These are phyloP conservation scores for Penicillium flavigenum DNA, from an alignment of 495 filamentous ascomycete species.

Conservation along the genomic window DNA sequence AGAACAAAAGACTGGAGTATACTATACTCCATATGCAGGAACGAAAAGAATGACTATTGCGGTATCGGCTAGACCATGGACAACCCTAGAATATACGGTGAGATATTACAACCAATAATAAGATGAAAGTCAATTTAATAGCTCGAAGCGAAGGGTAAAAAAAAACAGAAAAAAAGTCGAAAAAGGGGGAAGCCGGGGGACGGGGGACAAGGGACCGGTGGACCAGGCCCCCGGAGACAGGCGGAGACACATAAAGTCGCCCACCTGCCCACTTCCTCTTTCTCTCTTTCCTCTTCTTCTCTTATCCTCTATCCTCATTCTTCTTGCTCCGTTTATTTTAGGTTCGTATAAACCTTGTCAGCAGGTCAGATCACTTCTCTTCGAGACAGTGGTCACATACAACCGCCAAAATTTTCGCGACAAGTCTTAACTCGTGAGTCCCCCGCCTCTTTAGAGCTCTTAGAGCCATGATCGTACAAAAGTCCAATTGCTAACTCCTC, in stretches of 20 bases:
- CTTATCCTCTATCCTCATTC: background rate
- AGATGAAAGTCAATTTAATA: background rate
- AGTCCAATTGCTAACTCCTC: slow-evolving; percentile 19
- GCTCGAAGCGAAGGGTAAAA: background rate
- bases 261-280: slow-evolving; percentile 17
- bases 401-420: slow-evolving; percentile 53
- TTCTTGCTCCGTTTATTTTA: slow-evolving; percentile 13
- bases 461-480: background rate
- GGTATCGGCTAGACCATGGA: background rate
- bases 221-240: slow-evolving; percentile 3
- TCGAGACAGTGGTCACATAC: slow-evolving; percentile 44
- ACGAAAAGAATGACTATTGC: background rate
- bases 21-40: background rate
- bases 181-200: slow-evolving; percentile 10
- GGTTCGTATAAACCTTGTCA: slow-evolving; percentile 40
- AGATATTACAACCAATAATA: slow-evolving; percentile 1
- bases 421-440: slow-evolving; percentile 51
- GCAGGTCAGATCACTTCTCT: slow-evolving; percentile 43
- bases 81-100: background rate
- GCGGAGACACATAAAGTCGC: slow-evolving; percentile 13
- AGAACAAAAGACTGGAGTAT: background rate
- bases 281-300: slow-evolving; percentile 5
- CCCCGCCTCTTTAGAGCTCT: background rate
- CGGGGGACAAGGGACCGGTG: slow-evolving; percentile 3
- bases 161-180: too few relatives aligned